Evolutionary conservation across 2,329 filamentous ascomycete species (phyloP), one percentile per base, ranked within the genome.

Genomic region (Clarireedia hainanense): DNA sequence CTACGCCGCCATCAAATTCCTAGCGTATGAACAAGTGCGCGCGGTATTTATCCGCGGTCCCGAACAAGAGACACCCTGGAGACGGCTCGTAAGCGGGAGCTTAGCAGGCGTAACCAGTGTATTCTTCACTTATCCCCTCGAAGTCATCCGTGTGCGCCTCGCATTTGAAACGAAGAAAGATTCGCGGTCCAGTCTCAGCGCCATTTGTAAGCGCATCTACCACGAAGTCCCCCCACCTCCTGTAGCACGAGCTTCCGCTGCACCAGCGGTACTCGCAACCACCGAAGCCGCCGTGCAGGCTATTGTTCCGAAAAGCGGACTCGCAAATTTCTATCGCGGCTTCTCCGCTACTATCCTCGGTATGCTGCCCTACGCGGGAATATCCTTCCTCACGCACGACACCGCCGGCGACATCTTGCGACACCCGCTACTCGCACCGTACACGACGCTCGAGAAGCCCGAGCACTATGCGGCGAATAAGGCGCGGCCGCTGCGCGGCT

Each of bases 1-100:
- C 5, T 99, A 99, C 71, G 94, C 92, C 15, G 92, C 89, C 47
- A 96, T 97, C 73, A 99, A 99, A 69, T 99, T 99, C 68, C 81
- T 99, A 43, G 91, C 92, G 47, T 99, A 99, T 74, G 94, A 99
- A 71, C 94, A 99, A 72, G 89, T 96, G 61, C 88, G 94, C 58
- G 83, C 86, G 12, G 67, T 85, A 14, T 68, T 97, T 34, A 97
- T 99, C 59, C 81, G 80, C 1, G 76, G 73, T 39, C 81, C 77
- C 51, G 75, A 85, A 5, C 79, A 95, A 57, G 94, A 99, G 70
- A 97, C 92, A 0, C 80, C 87, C 1, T 71, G 87, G 27, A 83
- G 94, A 50, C 82, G 94, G 10, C 80, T 94, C 49, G 65, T 88
- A 24, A 86, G 84, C 57, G 89, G 89, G 47, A 84, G 85, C 57